phyloP scores from a whole-genome alignment of 225 moss, liverwort and hornwort genomes.

The Neckera pumila region DNA sequence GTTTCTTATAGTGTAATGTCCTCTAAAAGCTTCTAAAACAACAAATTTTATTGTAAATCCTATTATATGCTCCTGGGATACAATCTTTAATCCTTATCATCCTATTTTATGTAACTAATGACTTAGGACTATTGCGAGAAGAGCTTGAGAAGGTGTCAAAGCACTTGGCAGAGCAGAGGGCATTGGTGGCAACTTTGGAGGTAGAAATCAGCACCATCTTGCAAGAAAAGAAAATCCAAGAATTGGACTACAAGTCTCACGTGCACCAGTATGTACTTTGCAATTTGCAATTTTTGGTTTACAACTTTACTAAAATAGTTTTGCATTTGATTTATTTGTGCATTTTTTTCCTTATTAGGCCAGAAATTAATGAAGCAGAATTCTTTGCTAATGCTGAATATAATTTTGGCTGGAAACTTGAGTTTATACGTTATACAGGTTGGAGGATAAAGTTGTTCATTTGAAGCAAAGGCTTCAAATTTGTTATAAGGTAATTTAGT shows the following conservation, averaged over 20 bases:
- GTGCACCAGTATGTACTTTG: constrained; percentile 10
- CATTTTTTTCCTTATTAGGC: not conserved
- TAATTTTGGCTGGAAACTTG: not conserved
- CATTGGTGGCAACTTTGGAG: constrained; percentile 32
- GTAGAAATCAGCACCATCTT: constrained; percentile 26
- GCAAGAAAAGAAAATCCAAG: constrained; percentile 38
- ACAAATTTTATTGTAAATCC: not conserved
- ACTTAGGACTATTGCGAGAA: constrained; percentile 3
- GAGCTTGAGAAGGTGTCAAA: constrained; percentile 24
- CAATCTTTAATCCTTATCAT: not conserved
- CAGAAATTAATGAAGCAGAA: not conserved
- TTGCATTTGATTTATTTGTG: not conserved
- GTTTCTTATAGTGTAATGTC: no score
- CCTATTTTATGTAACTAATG: no score
- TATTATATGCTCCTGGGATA: no score
- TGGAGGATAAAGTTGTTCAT: constrained; percentile 22
- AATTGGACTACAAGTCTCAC: constrained; percentile 17
- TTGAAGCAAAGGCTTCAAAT: constrained; percentile 17
- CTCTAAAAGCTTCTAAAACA: not conserved
- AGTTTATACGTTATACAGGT: not conserved
- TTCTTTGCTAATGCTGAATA: not conserved
- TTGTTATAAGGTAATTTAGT: not conserved
- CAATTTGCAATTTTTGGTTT: not conserved
- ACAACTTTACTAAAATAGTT: not conserved
- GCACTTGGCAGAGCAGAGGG: constrained; percentile 35